Evolutionary conservation across 2,329 filamentous ascomycete species (phyloP).

Genomic region (Curvularia spicifera): DNA sequence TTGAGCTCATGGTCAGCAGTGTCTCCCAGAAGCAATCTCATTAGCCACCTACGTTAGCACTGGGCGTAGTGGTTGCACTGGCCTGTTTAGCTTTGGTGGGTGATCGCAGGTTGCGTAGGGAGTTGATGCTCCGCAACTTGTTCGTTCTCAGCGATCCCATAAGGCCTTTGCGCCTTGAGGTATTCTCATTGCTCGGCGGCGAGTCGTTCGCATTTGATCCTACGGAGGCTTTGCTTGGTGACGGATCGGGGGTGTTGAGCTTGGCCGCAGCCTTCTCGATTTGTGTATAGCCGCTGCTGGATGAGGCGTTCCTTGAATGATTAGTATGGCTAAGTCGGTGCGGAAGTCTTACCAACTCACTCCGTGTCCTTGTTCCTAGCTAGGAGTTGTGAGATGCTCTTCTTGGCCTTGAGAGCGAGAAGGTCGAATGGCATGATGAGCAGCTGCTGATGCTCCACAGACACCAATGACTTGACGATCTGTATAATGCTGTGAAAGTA

Average conservation of each 20-base stretch:
- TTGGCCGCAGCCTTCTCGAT: conserved; percentile 19
- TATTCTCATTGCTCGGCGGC: conserved; percentile 31
- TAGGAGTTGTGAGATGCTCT: conserved; percentile 41
- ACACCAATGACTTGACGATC: conserved; percentile 1
- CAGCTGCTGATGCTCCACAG: conserved; percentile 17
- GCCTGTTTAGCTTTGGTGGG: conserved; percentile 26
- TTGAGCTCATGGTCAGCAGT: background rate
- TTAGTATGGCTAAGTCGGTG: conserved; percentile 7
- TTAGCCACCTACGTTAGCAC: background rate
- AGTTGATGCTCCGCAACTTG: conserved; percentile 36
- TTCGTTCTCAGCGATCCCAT: conserved; percentile 34
- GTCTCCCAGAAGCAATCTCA: background rate
- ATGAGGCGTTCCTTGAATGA: background rate
- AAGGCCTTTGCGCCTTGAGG: conserved; percentile 36
- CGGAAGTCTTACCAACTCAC: background rate
- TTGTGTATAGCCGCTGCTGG: background rate
- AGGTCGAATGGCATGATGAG: conserved; percentile 36
- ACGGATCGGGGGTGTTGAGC: conserved; percentile 22
- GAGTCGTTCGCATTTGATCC: conserved; percentile 15
- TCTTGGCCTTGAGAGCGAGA: conserved; percentile 37
- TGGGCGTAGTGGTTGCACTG: conserved; percentile 9
- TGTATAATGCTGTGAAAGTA: background rate
- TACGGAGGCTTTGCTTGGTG: conserved; percentile 1
- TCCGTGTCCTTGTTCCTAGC: conserved; percentile 10
- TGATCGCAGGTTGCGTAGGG: conserved; percentile 33